These are phyloP conservation scores for Phytopythium chamaehyphon DNA, from an alignment of 352 stramenopile species.

Conservation along the genomic window DNA sequence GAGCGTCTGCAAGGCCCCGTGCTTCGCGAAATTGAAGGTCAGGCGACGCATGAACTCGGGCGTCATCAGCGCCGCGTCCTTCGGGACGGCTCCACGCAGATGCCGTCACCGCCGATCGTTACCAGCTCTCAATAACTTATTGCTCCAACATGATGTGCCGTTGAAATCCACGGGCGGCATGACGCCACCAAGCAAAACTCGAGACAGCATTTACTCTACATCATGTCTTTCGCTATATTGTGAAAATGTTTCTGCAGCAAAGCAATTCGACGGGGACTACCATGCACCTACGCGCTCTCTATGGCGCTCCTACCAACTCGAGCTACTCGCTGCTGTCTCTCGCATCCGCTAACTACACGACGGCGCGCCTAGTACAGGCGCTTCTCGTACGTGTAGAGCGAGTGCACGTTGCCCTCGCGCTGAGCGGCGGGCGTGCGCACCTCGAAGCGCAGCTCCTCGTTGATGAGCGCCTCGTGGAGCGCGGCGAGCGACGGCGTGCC, in stretches of 20 bases:
- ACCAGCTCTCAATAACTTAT: too few species aligned
- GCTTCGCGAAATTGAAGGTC: conserved; percentile 71
- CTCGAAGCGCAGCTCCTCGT: conserved; percentile 93
- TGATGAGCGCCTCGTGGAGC: conserved; percentile 78
- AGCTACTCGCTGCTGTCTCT: background rate
- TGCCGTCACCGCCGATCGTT: too few species aligned
- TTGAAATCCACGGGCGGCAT: too few species aligned
- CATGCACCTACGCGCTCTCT: conserved; percentile 1
- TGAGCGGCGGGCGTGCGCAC: conserved; percentile 98
- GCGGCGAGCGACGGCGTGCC: conserved; percentile 91
- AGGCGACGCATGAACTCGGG: conserved; percentile 26
- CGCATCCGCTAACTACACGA: background rate
- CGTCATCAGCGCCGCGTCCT: conserved; percentile 22
- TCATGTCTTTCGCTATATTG: conserved; percentile 9
- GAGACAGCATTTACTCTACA: conserved; percentile 35
- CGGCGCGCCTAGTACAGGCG: conserved; percentile 63
- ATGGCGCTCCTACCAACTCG: too few species aligned
- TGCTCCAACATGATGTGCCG: too few species aligned
- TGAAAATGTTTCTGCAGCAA: background rate
- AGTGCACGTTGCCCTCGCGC: conserved; percentile 98
- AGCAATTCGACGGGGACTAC: conserved; percentile 1
- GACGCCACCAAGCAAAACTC: too few species aligned
- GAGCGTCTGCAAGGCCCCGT: conserved; percentile 70
- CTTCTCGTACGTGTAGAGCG: conserved; percentile 97
- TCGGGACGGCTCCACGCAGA: background rate